These are phyloP conservation scores for Elsinoe perseae DNA, from an alignment of 2,329 filamentous ascomycete species.

Conservation along the genomic window DNA sequence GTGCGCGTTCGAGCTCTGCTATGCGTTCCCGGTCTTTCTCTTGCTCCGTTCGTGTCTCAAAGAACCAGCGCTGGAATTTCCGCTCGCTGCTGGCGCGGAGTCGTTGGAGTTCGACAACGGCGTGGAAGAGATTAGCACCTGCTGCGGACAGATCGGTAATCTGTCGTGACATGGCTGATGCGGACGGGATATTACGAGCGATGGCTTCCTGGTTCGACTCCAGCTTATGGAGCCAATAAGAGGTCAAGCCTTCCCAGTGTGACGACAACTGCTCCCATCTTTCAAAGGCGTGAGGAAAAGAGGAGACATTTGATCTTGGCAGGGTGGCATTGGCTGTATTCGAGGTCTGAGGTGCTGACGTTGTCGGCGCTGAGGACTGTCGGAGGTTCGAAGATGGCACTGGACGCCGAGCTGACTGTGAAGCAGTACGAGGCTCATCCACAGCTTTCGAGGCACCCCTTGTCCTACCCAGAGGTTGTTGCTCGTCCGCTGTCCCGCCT, in stretches of 20 bases:
- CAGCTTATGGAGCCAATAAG: slow-evolving; percentile 90
- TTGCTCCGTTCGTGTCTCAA: slow-evolving; percentile 81
- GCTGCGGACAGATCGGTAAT: slow-evolving; percentile 96
- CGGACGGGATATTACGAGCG: slow-evolving; percentile 65
- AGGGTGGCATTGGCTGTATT: slow-evolving; percentile 14
- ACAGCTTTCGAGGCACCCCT: background rate
- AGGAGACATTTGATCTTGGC: slow-evolving; percentile 43
- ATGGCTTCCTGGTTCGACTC: slow-evolving; percentile 86
- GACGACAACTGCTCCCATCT: slow-evolving; percentile 95
- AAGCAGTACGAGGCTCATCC: slow-evolving; percentile 9
- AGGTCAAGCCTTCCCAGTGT: slow-evolving; percentile 95
- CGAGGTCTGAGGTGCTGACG: background rate
- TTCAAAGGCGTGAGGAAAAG: slow-evolving; percentile 94
- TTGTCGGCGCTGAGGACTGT: slow-evolving; percentile 16
- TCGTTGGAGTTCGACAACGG: slow-evolving; percentile 90
- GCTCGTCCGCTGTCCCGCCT: slow-evolving; percentile 4
- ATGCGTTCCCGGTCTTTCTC: slow-evolving; percentile 78
- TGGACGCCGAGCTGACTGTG: background rate
- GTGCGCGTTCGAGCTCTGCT: slow-evolving; percentile 64
- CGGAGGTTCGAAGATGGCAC: slow-evolving; percentile 9
- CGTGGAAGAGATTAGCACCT: slow-evolving; percentile 93
- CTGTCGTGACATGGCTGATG: slow-evolving; percentile 81
- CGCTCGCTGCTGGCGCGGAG: slow-evolving; percentile 90
- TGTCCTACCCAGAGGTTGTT: slow-evolving; percentile 9
- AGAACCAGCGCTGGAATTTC: slow-evolving; percentile 98